Evolutionary conservation across 2,329 filamentous ascomycete genomes (phyloP).

Genomic region (Xylariales sp.): DNA sequence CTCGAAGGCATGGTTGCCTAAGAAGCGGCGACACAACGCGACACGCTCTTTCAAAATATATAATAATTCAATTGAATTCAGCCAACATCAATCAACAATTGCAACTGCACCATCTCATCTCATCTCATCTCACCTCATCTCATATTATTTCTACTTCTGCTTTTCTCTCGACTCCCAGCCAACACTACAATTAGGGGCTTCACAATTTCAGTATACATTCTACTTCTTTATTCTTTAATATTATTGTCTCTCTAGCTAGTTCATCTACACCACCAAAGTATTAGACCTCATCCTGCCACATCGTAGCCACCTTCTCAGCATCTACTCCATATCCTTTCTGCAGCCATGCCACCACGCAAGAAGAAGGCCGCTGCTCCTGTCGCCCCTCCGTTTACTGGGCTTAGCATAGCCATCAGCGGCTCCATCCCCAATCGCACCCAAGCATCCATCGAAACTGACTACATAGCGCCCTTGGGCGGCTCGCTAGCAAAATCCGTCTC

Average conservation of each 20-base stretch:
- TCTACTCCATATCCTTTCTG: not conserved
- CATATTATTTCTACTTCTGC: no score
- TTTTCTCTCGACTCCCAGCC: not conserved
- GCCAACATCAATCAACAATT: not conserved
- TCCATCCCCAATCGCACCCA: conserved; percentile 68
- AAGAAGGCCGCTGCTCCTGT: conserved; percentile 36
- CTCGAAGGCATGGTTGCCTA: conserved; percentile 34
- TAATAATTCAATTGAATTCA: conserved; percentile 34
- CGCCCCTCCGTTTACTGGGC: conserved; percentile 58
- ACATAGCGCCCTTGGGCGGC: conserved; percentile 63
- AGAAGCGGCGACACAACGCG: conserved; percentile 29
- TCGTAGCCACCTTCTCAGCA: not conserved
- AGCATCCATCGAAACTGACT: conserved; percentile 55
- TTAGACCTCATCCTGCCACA: not conserved
- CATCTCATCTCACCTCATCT: not conserved
- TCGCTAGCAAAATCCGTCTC: conserved; percentile 60
- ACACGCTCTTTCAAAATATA: conserved; percentile 38
- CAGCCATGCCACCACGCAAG: conserved; percentile 42
- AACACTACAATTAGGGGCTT: not conserved
- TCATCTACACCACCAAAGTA: no score
- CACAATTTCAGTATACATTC: not conserved
- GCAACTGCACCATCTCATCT: not conserved
- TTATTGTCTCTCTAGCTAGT: not conserved
- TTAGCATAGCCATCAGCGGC: conserved; percentile 68
- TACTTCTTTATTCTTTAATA: not conserved